phyloP scores from a whole-genome alignment of 2,329 filamentous ascomycete species.

The Pleurostoma richardsiae region DNA sequence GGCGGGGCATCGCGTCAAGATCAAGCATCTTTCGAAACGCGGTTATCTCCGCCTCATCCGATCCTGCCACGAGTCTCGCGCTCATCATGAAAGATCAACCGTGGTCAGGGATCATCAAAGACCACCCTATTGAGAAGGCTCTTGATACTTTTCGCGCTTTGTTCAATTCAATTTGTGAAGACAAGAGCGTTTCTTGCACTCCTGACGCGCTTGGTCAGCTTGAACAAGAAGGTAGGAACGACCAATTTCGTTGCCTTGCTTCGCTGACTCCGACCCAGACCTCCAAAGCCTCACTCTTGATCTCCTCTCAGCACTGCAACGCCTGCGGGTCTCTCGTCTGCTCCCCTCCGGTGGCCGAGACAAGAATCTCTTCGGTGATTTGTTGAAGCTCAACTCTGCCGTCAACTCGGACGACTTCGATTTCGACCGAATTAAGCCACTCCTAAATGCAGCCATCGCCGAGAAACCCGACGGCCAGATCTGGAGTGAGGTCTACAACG shows the following conservation, averaged over 20 bases:
- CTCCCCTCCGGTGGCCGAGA: too few species aligned
- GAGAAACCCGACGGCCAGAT: conserved; percentile 21
- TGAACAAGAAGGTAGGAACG: conserved; percentile 13
- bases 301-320: too few species aligned
- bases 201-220: conserved; percentile 15
- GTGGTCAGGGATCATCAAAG: conserved; percentile 17
- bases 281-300: too few species aligned
- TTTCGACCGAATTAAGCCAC: conserved; percentile 21
- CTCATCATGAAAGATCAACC: conserved; percentile 12
- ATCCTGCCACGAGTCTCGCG: too few species aligned
- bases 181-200: conserved; percentile 9
- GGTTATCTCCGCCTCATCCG: too few species aligned
- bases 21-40: too few species aligned
- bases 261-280: too few species aligned
- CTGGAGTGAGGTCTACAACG: conserved; percentile 28
- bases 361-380: too few species aligned
- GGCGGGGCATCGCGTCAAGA: too few species aligned
- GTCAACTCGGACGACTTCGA: conserved; percentile 7
- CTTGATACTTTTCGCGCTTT: conserved; percentile 17
- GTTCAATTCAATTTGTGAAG: conserved; percentile 17
- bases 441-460: conserved; percentile 21
- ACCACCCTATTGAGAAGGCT: conserved; percentile 20
- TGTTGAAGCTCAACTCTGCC: too few species aligned
- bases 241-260: neutral
- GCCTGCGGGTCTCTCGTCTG: too few species aligned